Base-by-base conservation (phyloP, 2,329 filamentous ascomycete genomes). In the Fusarium sp. region DNA sequence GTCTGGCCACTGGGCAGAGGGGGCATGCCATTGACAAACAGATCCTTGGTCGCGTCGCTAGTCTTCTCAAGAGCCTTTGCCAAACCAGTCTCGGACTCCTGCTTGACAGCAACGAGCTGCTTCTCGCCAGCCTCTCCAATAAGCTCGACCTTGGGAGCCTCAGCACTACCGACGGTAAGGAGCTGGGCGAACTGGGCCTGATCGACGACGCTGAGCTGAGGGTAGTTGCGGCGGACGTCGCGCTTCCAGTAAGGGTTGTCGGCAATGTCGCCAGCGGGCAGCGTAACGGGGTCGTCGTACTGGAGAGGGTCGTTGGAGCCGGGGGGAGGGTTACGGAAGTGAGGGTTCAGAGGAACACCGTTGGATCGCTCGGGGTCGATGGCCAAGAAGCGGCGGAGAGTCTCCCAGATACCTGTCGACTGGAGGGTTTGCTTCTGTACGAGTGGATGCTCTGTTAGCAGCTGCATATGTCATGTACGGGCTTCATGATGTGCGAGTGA, bases 391-490 rank as follows among this genome's bases (percentile, higher is more conserved):
- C 90, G 89, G 80, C 94, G 94, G 80, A 99, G 84, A 60, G 84
- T 84, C 78, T 95, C 94, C 92, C 94, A 98, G 81, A 98, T 84
- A 43, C 96, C 96, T 41, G 87, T 89, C 54, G 95, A 96, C 80
- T 97, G 93, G 70, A 98, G 85, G 38, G 94, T 97, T 84, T 99
- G 95, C 92, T 98, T 98, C 95, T 99, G 77, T 45, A 38, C 22
- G 32, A 43, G 45, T 30, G 55, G 60, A 44, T 34, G 57, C 71
- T 76, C 74, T 74, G 62, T 67, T 65, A 69, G 68, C 67, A 22
- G 22, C 24, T 49, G 45, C n/a, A 25, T 44, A 29, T 43, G n/a
- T 47, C 40, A 49, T 53, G 59, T 58, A 24, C 24, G 20, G 25
- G 59, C n/a, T 51, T 53, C 52, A 64, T 64, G 47, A 53, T 54